These are phyloP conservation scores for Acacia confusa DNA, from an alignment of 306 rosid species.

Conservation along the genomic window DNA sequence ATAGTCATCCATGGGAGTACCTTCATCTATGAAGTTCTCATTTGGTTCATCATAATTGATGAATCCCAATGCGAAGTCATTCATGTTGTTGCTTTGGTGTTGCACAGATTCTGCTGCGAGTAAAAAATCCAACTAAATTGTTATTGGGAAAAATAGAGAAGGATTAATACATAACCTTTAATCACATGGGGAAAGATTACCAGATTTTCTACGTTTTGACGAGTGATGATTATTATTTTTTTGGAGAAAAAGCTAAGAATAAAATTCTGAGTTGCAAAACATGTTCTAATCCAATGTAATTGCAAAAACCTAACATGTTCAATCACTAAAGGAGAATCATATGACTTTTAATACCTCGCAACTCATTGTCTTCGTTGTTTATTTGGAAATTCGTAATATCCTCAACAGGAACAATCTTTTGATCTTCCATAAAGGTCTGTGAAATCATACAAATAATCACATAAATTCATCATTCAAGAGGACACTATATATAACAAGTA, in stretches of 20 bases:
- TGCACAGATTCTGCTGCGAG: constrained; percentile 36
- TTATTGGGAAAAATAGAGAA: background rate
- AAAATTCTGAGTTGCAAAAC: background rate
- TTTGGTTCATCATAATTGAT: constrained; percentile 47
- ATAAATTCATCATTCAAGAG: background rate
- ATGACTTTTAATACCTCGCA: constrained; percentile 51
- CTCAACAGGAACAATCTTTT: constrained; percentile 66
- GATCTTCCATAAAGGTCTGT: constrained; percentile 73
- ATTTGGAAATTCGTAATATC: constrained; percentile 56
- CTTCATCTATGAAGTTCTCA: constrained; percentile 57
- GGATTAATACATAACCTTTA: background rate
- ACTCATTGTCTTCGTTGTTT: constrained; percentile 44
- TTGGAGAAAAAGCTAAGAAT: background rate
- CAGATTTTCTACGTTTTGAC: too few species aligned
- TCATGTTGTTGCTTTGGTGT: constrained; percentile 37
- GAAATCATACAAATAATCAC: constrained; percentile 19
- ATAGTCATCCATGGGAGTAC: constrained; percentile 45
- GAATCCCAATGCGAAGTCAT: constrained; percentile 67
- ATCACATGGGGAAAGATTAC: background rate
- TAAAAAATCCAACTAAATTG: background rate
- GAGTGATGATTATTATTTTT: background rate
- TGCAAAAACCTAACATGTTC: background rate
- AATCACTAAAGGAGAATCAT: background rate
- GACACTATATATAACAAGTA: background rate
- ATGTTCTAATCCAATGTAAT: background rate